These are phyloP conservation scores for Yamadazyma aaseri DNA, from an alignment of 1,139 yeast genomes.

Conservation along the genomic window DNA sequence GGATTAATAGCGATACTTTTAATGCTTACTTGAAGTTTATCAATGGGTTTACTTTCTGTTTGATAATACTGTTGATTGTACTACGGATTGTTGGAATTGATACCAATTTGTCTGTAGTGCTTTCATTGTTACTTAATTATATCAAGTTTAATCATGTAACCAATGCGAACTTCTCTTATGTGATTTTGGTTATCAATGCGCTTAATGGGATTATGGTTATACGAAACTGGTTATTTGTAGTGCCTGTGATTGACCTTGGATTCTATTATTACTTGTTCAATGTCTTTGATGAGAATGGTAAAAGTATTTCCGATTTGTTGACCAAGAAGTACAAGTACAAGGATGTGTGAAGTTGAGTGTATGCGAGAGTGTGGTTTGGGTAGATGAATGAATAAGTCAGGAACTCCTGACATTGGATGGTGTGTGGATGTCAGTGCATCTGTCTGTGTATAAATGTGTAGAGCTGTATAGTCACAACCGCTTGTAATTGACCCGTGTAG, in stretches of 20 bases:
- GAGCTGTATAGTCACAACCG: too few species aligned
- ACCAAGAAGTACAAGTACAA: conserved; percentile 24
- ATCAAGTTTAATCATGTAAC: conserved; percentile 1
- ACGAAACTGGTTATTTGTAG: conserved; percentile 8
- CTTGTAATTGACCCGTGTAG: too few species aligned
- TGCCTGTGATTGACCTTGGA: conserved; percentile 18
- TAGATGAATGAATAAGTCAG: too few species aligned
- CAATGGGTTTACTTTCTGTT: conserved; percentile 9
- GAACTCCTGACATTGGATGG: too few species aligned
- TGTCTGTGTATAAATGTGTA: too few species aligned
- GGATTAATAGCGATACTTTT: conserved; percentile 9
- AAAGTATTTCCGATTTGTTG: conserved; percentile 15
- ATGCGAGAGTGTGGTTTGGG: too few species aligned
- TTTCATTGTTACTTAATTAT: conserved; percentile 2
- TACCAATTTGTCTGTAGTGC: neutral
- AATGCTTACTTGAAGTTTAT: conserved; percentile 7
- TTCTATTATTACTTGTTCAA: conserved; percentile 14
- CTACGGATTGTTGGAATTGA: neutral
- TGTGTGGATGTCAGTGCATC: too few species aligned
- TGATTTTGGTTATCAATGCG: conserved; percentile 1
- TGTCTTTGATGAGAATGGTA: conserved; percentile 13
- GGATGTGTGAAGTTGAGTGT: conserved; percentile 20
- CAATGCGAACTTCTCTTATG: neutral
- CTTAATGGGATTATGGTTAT: conserved; percentile 5
- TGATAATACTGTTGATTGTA: conserved; percentile 5